Evolutionary conservation across 371 early-diverging fungal species (phyloP), one percentile per base, ranked within the genome.

Genomic region (Mucor mucedo): DNA sequence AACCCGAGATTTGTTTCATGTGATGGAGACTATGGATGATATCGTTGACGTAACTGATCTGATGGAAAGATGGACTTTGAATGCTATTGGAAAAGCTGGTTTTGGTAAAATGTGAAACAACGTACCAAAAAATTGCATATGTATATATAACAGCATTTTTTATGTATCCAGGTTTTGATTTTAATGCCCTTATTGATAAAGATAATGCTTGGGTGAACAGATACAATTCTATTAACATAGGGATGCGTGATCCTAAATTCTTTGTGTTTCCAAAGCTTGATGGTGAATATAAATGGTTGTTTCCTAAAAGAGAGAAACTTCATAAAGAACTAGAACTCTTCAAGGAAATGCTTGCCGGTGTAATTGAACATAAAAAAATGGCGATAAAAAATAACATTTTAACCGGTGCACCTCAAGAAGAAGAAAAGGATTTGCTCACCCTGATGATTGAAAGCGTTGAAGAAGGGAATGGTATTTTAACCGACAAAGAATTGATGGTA

Each of bases 181-280:
- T 71, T 30, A 44, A 68, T 27, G 63, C 77, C 0, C 45, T 69
- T 10, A 52, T 49, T 3, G 39, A 67, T 10, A 38, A 40, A 16
- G 30, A 69, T 1, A 72, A 56, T 28, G 44, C 53, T 41, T 74
- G 72, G 68, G 66, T 69, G 65, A 6, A 44, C 47, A 27, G 48
- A 28, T 59, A 59, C 29, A 35, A 39, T 4, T n/a, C 14, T n/a
- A 39, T 59, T 49, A 10, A 14, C 6, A 29, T 49, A 2, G 59
- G 48, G 5, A 30, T 69, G 4, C 55, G 55, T 10, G 45, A 71
- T 13, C 42, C 52, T 4, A 50, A 69, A 13, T 79, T 69, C 55
- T 68, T 72, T 40, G 47, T 84, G 52, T 80, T 87, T 33, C 86
- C 87, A 3, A 49, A 56, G 32, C 72, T 84, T 10, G 87, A 85